A percentile compares a stretch with the other conserved stretches of the same genome.
Conservation (phyloP, 345 rosid genomes). For the Camelina laxa region DNA sequence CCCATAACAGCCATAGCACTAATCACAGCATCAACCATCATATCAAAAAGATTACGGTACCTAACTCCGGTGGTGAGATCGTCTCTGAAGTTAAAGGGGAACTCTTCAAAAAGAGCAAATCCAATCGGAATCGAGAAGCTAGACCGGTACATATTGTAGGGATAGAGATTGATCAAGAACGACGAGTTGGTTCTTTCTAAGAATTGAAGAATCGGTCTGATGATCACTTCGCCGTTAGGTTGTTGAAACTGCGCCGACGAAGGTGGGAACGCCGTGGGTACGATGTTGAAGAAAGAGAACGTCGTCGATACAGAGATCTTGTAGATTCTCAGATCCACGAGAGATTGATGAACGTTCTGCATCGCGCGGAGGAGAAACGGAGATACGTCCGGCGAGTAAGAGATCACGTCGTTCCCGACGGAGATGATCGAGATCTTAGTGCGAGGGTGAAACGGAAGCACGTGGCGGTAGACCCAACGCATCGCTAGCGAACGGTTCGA, state of each 20-base stretch:
- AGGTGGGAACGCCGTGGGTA: slow-evolving; percentile 81
- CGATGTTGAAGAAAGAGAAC: slow-evolving; percentile 73
- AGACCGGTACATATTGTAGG: slow-evolving; percentile 76
- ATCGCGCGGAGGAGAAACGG: slow-evolving; percentile 73
- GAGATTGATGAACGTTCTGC: slow-evolving; percentile 59
- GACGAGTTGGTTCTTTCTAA: slow-evolving; percentile 73
- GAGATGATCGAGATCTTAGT: slow-evolving; percentile 74
- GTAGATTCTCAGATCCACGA: slow-evolving; percentile 67
- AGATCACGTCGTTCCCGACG: slow-evolving; percentile 73
- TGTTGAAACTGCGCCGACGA: slow-evolving; percentile 75
- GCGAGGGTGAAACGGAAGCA: slow-evolving; percentile 85
- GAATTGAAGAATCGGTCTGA: slow-evolving; percentile 78
- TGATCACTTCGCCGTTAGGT: slow-evolving; percentile 59
- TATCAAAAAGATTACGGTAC: slow-evolving; percentile 80
- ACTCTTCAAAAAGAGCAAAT: slow-evolving; percentile 80
- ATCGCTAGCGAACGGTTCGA: slow-evolving; percentile 73
- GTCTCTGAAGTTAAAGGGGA: slow-evolving; percentile 78
- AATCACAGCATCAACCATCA: slow-evolving; percentile 88
- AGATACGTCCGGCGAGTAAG: slow-evolving; percentile 48
- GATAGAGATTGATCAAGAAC: slow-evolving; percentile 77
- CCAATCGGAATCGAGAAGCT: slow-evolving; percentile 77
- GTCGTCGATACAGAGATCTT: slow-evolving; percentile 75
- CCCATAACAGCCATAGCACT: slow-evolving; percentile 81
- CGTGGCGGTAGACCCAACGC: slow-evolving; percentile 73
- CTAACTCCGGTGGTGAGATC: slow-evolving; percentile 79